phyloP scores from a whole-genome alignment of 2,329 filamentous ascomycete genomes.

The Pseudocercospora eumusae region DNA sequence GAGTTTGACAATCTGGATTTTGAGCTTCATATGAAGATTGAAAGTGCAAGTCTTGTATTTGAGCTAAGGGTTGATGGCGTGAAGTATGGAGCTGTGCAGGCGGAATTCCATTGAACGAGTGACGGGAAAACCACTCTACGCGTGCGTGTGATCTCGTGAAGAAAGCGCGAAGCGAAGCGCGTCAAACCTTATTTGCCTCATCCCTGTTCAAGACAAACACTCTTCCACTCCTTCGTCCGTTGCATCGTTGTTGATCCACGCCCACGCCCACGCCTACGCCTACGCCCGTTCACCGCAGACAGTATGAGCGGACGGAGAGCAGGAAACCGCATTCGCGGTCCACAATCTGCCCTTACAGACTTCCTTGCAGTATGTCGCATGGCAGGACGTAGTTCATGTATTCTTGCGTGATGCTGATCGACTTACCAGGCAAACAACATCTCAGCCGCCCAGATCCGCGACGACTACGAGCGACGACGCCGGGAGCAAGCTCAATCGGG shows the following conservation, averaged over 20 bases:
- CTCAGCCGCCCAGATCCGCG: slow-evolving; percentile 63
- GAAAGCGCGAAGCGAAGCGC: slow-evolving; percentile 4
- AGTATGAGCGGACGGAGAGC: slow-evolving; percentile 41
- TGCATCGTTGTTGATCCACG: not conserved
- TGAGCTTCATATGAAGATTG: slow-evolving; percentile 78
- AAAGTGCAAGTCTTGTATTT: slow-evolving; percentile 74
- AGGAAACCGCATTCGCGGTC: slow-evolving; percentile 56
- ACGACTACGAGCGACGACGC: slow-evolving; percentile 59
- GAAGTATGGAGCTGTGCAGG: slow-evolving; percentile 73
- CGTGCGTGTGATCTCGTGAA: slow-evolving; percentile 4
- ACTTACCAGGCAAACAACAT: slow-evolving; percentile 67
- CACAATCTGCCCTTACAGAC: slow-evolving; percentile 67
- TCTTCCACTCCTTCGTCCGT: not conserved
- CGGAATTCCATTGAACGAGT: slow-evolving; percentile 67
- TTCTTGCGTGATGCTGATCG: not conserved
- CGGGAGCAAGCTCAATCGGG: slow-evolving; percentile 43
- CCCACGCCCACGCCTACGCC: too few relatives aligned
- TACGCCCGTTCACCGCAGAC: not conserved
- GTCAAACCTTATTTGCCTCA: slow-evolving; percentile 1
- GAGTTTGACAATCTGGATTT: slow-evolving; percentile 84
- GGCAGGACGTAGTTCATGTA: not conserved
- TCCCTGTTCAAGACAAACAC: not conserved
- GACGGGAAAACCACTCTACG: slow-evolving; percentile 13
- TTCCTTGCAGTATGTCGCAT: slow-evolving; percentile 60
- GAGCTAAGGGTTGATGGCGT: slow-evolving; percentile 78